phyloP scores from a whole-genome alignment of 1,284 basidiomycete species.

The Fistulina hepatica region DNA sequence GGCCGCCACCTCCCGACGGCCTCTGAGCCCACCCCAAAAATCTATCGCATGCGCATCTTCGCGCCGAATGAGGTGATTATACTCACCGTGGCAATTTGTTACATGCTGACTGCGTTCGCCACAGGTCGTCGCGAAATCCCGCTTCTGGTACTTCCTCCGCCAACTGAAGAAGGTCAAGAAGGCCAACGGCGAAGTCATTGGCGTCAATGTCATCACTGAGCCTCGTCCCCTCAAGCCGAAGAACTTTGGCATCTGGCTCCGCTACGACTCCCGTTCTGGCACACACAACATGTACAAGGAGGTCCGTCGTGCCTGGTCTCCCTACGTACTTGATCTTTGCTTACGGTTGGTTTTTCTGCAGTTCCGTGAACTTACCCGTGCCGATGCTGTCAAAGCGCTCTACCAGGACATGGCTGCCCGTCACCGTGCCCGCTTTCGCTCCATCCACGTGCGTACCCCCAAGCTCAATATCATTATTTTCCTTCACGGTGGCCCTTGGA shows the following conservation, averaged over 20 bases:
- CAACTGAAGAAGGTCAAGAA: constrained; percentile 99
- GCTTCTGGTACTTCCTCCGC: constrained; percentile 99
- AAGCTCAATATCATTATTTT: neutral
- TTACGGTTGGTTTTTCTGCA: no score
- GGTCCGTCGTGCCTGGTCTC: no score
- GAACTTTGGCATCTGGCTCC: constrained; percentile 99
- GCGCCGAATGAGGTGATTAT: constrained; percentile 96
- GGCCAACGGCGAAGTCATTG: constrained; percentile 97
- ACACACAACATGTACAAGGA: constrained; percentile 99
- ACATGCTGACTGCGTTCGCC: no score
- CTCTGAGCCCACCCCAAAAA: constrained; percentile 87
- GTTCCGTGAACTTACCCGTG: constrained; percentile 93
- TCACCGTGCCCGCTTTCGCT: constrained; percentile 98
- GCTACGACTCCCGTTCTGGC: constrained; percentile 96
- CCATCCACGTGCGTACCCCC: constrained; percentile 70
- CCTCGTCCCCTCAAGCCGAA: constrained; percentile 97
- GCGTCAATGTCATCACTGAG: constrained; percentile 94
- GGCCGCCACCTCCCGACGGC: constrained; percentile 96
- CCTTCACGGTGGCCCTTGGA: constrained; percentile 4
- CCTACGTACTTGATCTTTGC: no score
- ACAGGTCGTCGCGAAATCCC: constrained; percentile 98
- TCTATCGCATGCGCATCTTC: constrained; percentile 99
- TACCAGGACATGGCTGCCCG: constrained; percentile 99
- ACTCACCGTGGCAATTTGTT: no score
- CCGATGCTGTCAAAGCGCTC: constrained; percentile 91